A percentile compares a stretch with the other conserved stretches of the same genome.
Conservation (phyloP, 1,139 yeast species). For the Yamadazyma siamensis region DNA sequence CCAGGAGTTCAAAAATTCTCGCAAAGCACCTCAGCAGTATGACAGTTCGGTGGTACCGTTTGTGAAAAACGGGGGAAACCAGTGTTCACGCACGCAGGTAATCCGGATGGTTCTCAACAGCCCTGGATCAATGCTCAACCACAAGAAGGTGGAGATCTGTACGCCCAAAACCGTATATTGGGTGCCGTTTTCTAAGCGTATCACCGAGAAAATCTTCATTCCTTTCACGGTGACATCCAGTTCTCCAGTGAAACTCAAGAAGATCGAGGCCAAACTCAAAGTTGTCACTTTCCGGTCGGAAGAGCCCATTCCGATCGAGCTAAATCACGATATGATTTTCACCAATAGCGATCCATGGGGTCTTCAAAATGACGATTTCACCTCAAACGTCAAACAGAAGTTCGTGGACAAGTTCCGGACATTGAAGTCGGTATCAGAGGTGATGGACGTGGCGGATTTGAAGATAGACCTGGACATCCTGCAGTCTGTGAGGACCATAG, state of each 20-base stretch:
- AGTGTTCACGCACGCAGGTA: no score
- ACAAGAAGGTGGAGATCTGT: no score
- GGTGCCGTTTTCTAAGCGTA: conserved; percentile 20
- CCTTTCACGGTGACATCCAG: not conserved
- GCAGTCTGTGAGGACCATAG: conserved; percentile 27
- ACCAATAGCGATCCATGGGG: no score
- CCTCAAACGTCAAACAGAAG: conserved; percentile 20
- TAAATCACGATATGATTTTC: no score
- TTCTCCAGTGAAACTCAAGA: conserved; percentile 20
- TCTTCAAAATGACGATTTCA: conserved; percentile 29
- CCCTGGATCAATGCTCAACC: no score
- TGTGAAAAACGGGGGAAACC: no score
- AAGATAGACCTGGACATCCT: conserved; percentile 26
- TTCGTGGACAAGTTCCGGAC: conserved; percentile 18
- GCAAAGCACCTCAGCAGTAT: no score
- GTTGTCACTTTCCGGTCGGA: conserved; percentile 29
- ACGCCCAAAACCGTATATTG: conserved; percentile 25
- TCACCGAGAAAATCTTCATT: conserved; percentile 1
- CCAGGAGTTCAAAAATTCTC: not conserved
- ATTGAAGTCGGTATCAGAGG: no score
- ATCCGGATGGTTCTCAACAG: no score
- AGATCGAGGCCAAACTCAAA: conserved; percentile 26
- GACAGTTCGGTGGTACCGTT: no score
- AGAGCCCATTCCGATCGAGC: conserved; percentile 36
- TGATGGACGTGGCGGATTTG: conserved; percentile 18